phyloP scores from a whole-genome alignment of 108 stramenopile species.

The Skeletonema grethae region DNA sequence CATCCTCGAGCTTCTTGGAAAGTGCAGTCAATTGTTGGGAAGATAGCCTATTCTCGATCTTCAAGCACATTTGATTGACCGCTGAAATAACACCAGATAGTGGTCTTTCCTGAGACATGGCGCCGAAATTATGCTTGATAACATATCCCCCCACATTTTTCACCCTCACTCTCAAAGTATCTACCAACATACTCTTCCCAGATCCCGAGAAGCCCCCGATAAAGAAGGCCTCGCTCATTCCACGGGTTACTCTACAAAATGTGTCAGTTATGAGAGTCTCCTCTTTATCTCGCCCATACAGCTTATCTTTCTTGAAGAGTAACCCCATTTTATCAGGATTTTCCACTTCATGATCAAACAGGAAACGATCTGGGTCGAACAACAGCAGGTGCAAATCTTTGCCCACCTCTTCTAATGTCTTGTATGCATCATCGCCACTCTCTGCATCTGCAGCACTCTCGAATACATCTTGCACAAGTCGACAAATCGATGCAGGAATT shows the following conservation, averaged over 20 bases:
- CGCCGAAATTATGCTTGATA: constrained; percentile 27
- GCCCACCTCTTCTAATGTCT: constrained; percentile 6
- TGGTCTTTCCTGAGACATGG: constrained; percentile 16
- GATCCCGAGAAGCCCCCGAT: too few species aligned
- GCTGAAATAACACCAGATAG: constrained; percentile 19
- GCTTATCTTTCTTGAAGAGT: not conserved
- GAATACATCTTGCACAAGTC: not conserved
- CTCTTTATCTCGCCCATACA: constrained; percentile 34
- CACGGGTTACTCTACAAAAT: constrained; percentile 32
- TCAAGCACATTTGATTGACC: constrained; percentile 37
- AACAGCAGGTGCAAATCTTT: constrained; percentile 28
- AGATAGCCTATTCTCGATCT: constrained; percentile 6
- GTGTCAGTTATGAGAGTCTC: constrained; percentile 19
- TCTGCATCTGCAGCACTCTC: not conserved
- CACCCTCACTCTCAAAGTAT: constrained; percentile 12
- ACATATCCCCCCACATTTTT: constrained; percentile 11
- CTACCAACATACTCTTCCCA: not conserved
- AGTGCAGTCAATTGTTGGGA: constrained; percentile 1
- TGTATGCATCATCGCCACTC: constrained; percentile 4
- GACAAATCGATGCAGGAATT: constrained; percentile 8
- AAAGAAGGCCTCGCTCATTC: constrained; percentile 5
- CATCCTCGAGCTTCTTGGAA: constrained; percentile 17
- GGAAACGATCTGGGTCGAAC: constrained; percentile 18
- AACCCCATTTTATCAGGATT: not conserved
- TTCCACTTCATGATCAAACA: constrained; percentile 8